phyloP scores from a whole-genome alignment of 257 asterid genomes.

The Solanum dulcamara region DNA sequence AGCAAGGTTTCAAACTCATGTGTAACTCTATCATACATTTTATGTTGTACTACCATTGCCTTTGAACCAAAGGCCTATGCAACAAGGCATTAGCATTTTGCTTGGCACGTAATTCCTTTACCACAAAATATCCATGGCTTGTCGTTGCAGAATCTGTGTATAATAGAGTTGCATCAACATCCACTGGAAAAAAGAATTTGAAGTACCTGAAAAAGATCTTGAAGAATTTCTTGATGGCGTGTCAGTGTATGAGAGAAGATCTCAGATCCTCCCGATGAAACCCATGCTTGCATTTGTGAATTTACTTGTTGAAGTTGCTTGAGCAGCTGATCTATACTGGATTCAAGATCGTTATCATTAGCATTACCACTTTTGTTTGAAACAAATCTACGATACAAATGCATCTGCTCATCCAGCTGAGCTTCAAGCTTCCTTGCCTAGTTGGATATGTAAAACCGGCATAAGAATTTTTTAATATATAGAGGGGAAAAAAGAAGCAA shows the following conservation, averaged over 20 bases:
- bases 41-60: neutral
- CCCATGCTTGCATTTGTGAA: conserved; percentile 96
- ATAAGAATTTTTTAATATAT: neutral
- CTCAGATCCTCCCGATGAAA: conserved; percentile 95
- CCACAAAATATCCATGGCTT: neutral
- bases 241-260: conserved; percentile 89
- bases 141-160: neutral
- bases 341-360: conserved; percentile 59
- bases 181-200: neutral
- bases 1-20: neutral
- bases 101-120: neutral
- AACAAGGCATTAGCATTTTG: neutral
- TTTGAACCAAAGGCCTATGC: neutral
- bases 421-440: conserved; percentile 96
- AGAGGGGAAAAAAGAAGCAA: neutral
- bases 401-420: conserved; percentile 95
- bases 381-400: conserved; percentile 65
- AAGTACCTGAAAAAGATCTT: conserved; percentile 84
- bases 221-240: conserved; percentile 95
- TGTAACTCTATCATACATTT: neutral
- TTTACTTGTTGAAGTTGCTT: conserved; percentile 83
- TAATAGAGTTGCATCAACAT: neutral
- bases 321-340: conserved; percentile 68
- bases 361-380: conserved; percentile 48
- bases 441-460: neutral